Base-by-base conservation (phyloP, 176 grass and related monocot genomes). In the Oropetium thomaeum region DNA sequence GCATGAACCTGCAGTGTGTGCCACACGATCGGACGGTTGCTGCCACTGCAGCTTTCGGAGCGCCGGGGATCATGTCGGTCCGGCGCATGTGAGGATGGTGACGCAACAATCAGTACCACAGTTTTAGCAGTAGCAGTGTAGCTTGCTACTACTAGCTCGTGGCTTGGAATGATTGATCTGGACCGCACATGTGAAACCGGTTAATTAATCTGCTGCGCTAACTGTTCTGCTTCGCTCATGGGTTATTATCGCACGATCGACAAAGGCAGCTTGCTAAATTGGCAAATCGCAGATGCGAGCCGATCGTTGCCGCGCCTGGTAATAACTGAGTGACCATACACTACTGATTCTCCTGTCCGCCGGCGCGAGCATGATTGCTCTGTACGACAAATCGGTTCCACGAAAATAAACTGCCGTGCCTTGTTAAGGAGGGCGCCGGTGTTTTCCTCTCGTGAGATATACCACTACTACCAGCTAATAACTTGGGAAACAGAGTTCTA, bases 171-270 rank as follows among this genome's bases (percentile, higher is more conserved):
- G 65, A 63, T 53, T 42, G 72, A 2, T 53, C 31, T 43, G 23
- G 49, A 52, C 20, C 20, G 53, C 52, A 14, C 47, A 32, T 71
- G 67, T 61, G 57, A 25, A 1, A 54, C 22, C 47, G 23, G 47
- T 66, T 48, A 52, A 52, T 52, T 22, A 30, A 39, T 61, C 29
- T 48, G 15, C 8, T 57, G 27, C 3, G 28, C 17, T 25, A 43
- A 37, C 65, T 43, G 77, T 19, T 64, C 1, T 23, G 41, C 74
- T 47, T 14, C 66, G 13, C 77, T 70, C 66, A 29, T 47, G 77
- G 53, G 53, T 39, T 22, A 58, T 69, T 57, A 27, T 23, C 19
- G 16, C 16, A 41, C 48, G 53, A 27, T 27, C 53, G 53, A 27
- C 45, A 54, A 40, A 37, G 28, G 37, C 64, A 6, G 67, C 38